phyloP scores from a whole-genome alignment of 164 flowering plant species.

The Macadamia integrifolia region DNA sequence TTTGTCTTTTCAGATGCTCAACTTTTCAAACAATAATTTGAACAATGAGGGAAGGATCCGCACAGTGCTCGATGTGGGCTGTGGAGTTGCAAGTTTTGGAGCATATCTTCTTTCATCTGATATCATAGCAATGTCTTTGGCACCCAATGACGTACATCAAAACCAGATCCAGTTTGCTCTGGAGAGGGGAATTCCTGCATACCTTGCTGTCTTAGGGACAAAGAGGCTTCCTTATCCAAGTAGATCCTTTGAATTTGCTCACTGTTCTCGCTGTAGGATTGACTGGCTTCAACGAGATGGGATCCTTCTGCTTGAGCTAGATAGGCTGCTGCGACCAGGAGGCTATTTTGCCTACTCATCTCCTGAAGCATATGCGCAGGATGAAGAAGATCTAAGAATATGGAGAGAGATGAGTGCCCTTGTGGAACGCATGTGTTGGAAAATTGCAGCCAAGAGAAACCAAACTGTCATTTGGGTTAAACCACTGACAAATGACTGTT shows the following conservation, averaged over 20 bases:
- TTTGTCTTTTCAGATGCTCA: conserved; percentile 66
- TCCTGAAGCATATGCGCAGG: conserved; percentile 95
- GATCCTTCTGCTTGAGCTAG: conserved; percentile 85
- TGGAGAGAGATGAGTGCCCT: conserved; percentile 90
- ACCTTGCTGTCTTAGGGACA: conserved; percentile 85
- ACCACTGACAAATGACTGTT: conserved; percentile 83
- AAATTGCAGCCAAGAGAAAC: conserved; percentile 62
- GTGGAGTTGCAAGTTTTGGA: conserved; percentile 96
- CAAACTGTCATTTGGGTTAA: conserved; percentile 93
- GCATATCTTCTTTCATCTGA: conserved; percentile 75
- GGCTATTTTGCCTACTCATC: conserved; percentile 96
- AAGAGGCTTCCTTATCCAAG: conserved; percentile 91
- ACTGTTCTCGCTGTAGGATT: conserved; percentile 92
- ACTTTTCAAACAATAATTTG: conserved; percentile 51
- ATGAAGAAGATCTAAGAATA: conserved; percentile 78
- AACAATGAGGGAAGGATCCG: conserved; percentile 73
- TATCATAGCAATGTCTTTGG: conserved; percentile 78
- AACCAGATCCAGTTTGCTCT: conserved; percentile 95
- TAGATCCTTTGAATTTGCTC: conserved; percentile 91
- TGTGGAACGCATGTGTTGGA: conserved; percentile 93
- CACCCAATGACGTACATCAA: conserved; percentile 94
- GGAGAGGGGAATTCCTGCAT: conserved; percentile 93
- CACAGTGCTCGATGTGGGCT: conserved; percentile 87
- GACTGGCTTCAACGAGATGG: conserved; percentile 97
- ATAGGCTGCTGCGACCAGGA: conserved; percentile 86